phyloP scores from a whole-genome alignment of 2,329 filamentous ascomycete species.

The Fonsecaea erecta region DNA sequence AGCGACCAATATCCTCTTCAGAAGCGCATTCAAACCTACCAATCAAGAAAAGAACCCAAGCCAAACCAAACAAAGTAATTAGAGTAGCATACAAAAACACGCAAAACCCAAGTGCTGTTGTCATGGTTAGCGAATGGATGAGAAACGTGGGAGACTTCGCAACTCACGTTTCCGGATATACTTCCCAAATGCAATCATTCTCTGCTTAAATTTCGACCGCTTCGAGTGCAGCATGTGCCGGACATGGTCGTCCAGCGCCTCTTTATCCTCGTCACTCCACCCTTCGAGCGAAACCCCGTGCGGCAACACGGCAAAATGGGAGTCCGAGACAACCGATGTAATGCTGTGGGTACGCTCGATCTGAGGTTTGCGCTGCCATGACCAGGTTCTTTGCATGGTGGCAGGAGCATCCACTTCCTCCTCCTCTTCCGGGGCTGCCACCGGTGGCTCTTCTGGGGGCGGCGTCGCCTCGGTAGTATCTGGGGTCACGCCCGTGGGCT shows the following conservation, averaged over 20 bases:
- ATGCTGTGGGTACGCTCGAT: constrained; percentile 59
- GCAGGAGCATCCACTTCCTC: constrained; percentile 11
- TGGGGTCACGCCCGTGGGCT: constrained; percentile 53
- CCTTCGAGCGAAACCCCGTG: constrained; percentile 72
- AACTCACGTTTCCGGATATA: constrained; percentile 71
- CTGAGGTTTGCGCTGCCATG: constrained; percentile 31
- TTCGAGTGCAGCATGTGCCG: constrained; percentile 85
- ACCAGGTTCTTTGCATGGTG: constrained; percentile 31
- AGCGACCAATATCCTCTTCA: neutral
- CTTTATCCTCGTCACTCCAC: constrained; percentile 75
- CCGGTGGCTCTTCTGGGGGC: constrained; percentile 41
- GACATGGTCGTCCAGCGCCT: constrained; percentile 81
- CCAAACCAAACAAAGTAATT: constrained; percentile 82
- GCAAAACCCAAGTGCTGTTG: constrained; percentile 72
- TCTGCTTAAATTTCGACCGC: constrained; percentile 76
- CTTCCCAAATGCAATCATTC: constrained; percentile 78
- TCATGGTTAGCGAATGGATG: constrained; percentile 9
- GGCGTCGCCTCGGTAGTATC: constrained; percentile 43
- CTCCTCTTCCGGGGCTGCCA: constrained; percentile 25
- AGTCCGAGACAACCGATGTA: constrained; percentile 69
- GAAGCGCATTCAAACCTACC: constrained; percentile 49
- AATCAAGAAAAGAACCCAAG: constrained; percentile 90
- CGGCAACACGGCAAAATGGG: constrained; percentile 78
- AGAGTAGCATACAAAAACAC: constrained; percentile 82
- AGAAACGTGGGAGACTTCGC: neutral